A percentile compares a stretch with the other conserved stretches of the same genome.
Conservation (phyloP, 116 monocot species). For the Phalaenopsis hybrid region DNA sequence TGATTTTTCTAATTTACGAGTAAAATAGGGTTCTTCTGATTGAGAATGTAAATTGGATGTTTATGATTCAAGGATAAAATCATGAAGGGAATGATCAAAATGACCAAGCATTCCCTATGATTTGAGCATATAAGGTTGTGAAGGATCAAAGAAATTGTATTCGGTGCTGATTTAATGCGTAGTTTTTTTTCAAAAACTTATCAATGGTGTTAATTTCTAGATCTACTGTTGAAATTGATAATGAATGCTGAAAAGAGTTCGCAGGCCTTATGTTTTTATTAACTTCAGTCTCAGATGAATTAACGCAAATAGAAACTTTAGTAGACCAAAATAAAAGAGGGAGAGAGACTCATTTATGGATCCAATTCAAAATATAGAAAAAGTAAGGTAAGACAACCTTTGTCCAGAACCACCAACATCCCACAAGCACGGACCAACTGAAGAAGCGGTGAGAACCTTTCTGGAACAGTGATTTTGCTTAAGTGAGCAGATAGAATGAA, state of each 20-base stretch:
- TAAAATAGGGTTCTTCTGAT: neutral
- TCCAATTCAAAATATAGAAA: neutral
- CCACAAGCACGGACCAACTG: slow-evolving; percentile 79
- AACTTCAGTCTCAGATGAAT: too few species aligned
- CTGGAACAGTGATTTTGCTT: slow-evolving; percentile 20
- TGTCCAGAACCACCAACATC: slow-evolving; percentile 27
- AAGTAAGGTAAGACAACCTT: slow-evolving; percentile 19
- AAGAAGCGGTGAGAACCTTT: slow-evolving; percentile 66
- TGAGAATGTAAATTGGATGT: too few species aligned
- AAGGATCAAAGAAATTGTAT: too few species aligned
- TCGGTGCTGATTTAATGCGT: too few species aligned
- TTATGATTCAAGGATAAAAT: too few species aligned
- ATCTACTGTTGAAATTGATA: too few species aligned
- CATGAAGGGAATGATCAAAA: too few species aligned
- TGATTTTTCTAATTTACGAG: neutral
- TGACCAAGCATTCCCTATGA: too few species aligned
- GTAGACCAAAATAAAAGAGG: neutral
- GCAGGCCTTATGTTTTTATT: neutral
- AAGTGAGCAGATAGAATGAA: slow-evolving; percentile 64
- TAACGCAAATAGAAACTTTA: neutral
- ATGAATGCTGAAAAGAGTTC: too few species aligned
- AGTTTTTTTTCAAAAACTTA: too few species aligned
- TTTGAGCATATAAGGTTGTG: too few species aligned
- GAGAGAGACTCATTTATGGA: neutral
- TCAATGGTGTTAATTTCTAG: too few species aligned